Evolutionary conservation across 306 rosid genomes (phyloP), one percentile per base, ranked within the genome.

Genomic region (Sesbania bispinosa): DNA sequence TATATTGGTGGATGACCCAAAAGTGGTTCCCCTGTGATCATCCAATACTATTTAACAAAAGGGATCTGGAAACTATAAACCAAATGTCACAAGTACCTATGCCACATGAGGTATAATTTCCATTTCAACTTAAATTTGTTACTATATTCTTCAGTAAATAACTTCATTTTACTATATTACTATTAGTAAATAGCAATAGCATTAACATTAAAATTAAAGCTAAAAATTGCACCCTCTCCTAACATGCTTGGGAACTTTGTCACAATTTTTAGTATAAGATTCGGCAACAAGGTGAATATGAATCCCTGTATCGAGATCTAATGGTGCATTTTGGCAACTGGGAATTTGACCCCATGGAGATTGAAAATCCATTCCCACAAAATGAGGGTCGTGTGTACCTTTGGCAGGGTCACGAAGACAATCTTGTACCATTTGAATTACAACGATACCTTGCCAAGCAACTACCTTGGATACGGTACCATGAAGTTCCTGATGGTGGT

Each of bases 1-100:
- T 76, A 2, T 47, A 71, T 62, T 76, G 81, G 81, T 81, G 85
- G 79, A 65, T 76, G 79, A 81, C 85, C 3, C 85, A 81, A 9
- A 81, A 81, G 33, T 65, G 27, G 33, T 76, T 81, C 71, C 85
- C 85, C 35, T 26, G 6, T 2, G 51, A 7, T 75, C 80, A 80
- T 26, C 77, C 77, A 7, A 69, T 80, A 2, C 51, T 69, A 1
- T 59, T 29, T 27, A 80, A 80, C 80, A 55, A 48, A 80, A 33
- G 70, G 11, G 81, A 80, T n/a, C 2, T 46, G 1, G 27, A 80
- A 53, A 80, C 80, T 5, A 46, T 80, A 29, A 42, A 69, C 35
- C 64, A 51, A 43, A 69, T 80, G 63, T 35, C 84, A 6, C 26
- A 45, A 59, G 51, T 54, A 1, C 70, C 80, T 16, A 51, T 52